These are phyloP conservation scores for Picochlorum sp. DNA, from an alignment of 139 green algal genomes.

Conservation along the genomic window DNA sequence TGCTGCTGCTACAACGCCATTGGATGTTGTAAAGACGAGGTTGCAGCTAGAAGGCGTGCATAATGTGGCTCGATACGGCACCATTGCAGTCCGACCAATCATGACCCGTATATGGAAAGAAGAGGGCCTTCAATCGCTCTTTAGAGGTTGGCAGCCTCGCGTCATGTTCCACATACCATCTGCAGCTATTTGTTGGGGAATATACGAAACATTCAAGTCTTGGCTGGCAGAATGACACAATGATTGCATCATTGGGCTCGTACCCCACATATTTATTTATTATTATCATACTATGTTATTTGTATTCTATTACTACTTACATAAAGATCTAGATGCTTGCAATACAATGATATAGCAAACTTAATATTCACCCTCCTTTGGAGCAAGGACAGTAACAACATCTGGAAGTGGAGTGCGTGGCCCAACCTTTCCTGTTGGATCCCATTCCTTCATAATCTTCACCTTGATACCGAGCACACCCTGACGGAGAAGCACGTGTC, in stretches of 20 bases:
- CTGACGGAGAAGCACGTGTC: constrained; percentile 96
- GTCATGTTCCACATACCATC: constrained; percentile 88
- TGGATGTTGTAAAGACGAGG: constrained; percentile 91
- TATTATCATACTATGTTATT: constrained; percentile 1
- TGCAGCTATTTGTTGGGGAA: constrained; percentile 90
- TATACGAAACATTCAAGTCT: constrained; percentile 85
- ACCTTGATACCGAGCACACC: constrained; percentile 96
- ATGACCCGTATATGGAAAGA: constrained; percentile 62
- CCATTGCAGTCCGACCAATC: constrained; percentile 40
- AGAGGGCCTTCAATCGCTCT: constrained; percentile 72
- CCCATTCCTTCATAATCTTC: constrained; percentile 97
- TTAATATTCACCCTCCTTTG: constrained; percentile 73
- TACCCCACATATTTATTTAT: background rate
- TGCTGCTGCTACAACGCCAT: constrained; percentile 67
- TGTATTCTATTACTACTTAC: background rate
- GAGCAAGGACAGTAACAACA: constrained; percentile 81
- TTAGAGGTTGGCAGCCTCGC: constrained; percentile 67
- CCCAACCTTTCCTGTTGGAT: constrained; percentile 90
- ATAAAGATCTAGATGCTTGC: too few species aligned
- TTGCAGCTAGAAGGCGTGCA: constrained; percentile 75
- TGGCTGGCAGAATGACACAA: constrained; percentile 31
- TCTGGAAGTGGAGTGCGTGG: constrained; percentile 90
- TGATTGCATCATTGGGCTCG: background rate
- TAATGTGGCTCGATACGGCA: constrained; percentile 42
- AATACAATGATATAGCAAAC: background rate